phyloP scores from a whole-genome alignment of 1,139 yeast genomes.

The Sugiyamaella pinicola region DNA sequence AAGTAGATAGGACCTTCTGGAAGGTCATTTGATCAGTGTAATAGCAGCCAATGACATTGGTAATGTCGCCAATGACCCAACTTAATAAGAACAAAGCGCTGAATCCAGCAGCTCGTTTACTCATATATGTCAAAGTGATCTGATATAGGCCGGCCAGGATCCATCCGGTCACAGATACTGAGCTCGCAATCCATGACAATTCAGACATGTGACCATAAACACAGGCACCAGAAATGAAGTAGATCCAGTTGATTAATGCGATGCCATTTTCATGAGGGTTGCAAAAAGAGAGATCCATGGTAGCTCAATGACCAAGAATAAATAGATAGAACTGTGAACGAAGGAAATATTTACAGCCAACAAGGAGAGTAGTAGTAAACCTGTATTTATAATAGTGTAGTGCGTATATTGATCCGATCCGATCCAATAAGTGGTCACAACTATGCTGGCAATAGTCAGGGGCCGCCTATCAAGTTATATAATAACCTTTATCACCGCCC shows the following conservation, averaged over 20 bases:
- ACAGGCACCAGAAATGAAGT: constrained; percentile 27
- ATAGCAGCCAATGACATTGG: constrained; percentile 39
- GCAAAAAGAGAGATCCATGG: constrained; percentile 7
- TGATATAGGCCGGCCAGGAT: constrained; percentile 40
- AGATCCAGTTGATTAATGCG: constrained; percentile 26
- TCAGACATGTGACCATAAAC: constrained; percentile 30
- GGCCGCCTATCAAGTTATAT: neutral
- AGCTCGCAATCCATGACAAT: constrained; percentile 34
- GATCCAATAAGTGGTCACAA: too few species aligned
- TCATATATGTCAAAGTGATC: constrained; percentile 34
- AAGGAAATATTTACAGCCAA: too few species aligned
- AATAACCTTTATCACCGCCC: constrained; percentile 1
- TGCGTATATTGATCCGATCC: too few species aligned
- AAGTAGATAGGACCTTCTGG: constrained; percentile 37
- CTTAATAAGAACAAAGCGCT: constrained; percentile 36
- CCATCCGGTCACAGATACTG: constrained; percentile 38
- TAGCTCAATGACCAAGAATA: too few species aligned
- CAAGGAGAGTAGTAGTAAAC: neutral
- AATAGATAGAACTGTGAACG: too few species aligned
- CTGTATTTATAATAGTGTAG: neutral
- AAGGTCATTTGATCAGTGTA: constrained; percentile 40
- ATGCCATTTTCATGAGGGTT: constrained; percentile 22
- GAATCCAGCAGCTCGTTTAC: constrained; percentile 41
- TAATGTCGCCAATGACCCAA: constrained; percentile 40
- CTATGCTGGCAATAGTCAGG: neutral